Conservation (phyloP, 805 yeast genomes). For the Nakazawaea populi region DNA sequence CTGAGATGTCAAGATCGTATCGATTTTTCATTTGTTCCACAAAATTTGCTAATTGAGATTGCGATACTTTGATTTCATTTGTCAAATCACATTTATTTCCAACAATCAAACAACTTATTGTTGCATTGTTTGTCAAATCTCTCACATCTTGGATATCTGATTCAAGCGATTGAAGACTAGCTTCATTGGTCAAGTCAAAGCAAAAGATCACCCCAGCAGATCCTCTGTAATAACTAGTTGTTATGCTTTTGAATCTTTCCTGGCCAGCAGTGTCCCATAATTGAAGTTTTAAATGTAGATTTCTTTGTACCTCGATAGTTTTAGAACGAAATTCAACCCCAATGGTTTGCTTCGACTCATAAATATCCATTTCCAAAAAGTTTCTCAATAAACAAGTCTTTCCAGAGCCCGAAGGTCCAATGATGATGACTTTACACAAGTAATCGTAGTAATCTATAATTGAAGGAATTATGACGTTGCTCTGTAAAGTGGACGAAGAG, state of each 20-base stretch:
- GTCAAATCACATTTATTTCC: slow-evolving; percentile 29
- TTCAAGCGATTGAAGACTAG: slow-evolving; percentile 21
- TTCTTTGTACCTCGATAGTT: slow-evolving; percentile 18
- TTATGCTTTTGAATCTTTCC: slow-evolving; percentile 30
- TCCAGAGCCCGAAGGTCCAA: slow-evolving; percentile 38
- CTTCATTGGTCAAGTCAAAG: slow-evolving; percentile 23
- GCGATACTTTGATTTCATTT: not conserved
- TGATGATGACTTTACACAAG: slow-evolving; percentile 33
- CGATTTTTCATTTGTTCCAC: not conserved
- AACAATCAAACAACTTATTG: slow-evolving; percentile 24
- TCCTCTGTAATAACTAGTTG: slow-evolving; percentile 31
- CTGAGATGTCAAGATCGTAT: slow-evolving; percentile 20
- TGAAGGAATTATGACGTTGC: slow-evolving; percentile 1
- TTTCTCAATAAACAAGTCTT: slow-evolving; percentile 36
- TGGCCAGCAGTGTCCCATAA: slow-evolving; percentile 34
- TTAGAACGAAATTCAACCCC: slow-evolving; percentile 34
- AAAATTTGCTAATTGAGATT: slow-evolving; percentile 4
- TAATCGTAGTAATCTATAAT: slow-evolving; percentile 24
- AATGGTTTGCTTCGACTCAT: slow-evolving; percentile 28
- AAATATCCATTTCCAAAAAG: slow-evolving; percentile 22
- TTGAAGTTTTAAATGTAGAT: slow-evolving; percentile 20
- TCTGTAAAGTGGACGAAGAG: slow-evolving; percentile 7
- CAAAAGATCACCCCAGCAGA: slow-evolving; percentile 31
- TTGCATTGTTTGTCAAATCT: slow-evolving; percentile 21
- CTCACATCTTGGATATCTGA: slow-evolving; percentile 26